Percentiles rank a stretch among this genome's conserved stretches.
These are phyloP conservation scores for Herpetospermum pedunculosum DNA, from an alignment of 306 rosid genomes.

Conservation along the genomic window DNA sequence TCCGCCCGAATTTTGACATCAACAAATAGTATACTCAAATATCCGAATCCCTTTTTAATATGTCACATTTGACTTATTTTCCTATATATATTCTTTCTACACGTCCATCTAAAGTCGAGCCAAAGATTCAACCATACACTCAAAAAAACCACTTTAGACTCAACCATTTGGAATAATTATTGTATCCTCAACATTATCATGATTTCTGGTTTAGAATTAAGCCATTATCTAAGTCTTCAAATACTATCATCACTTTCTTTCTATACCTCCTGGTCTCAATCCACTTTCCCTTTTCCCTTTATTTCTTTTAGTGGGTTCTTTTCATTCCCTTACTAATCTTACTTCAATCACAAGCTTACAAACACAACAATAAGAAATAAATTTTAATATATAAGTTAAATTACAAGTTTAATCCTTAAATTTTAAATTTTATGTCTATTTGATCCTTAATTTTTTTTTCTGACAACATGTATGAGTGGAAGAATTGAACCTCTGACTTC, in stretches of 20 bases:
- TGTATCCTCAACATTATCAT: neutral
- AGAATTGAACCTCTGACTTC: no score
- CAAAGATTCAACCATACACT: neutral
- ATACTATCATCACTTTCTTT: neutral
- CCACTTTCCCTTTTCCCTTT: neutral
- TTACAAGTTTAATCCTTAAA: no score
- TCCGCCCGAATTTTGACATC: no score
- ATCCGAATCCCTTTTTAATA: neutral
- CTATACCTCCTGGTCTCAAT: no score
- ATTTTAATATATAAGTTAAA: no score
- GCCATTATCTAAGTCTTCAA: neutral
- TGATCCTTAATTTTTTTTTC: no score
- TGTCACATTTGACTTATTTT: neutral
- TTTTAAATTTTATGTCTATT: no score
- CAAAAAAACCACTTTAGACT: neutral
- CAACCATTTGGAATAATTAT: neutral
- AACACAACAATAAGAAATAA: neutral
- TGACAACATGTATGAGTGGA: no score
- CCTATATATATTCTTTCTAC: neutral
- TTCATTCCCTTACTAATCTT: neutral
- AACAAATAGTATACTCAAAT: neutral
- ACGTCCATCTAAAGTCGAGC: neutral
- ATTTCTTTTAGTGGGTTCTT: neutral
- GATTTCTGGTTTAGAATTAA: neutral
- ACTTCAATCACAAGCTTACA: neutral